phyloP scores from a whole-genome alignment of 768 basidiomycete genomes.

The Amanita rubescens region DNA sequence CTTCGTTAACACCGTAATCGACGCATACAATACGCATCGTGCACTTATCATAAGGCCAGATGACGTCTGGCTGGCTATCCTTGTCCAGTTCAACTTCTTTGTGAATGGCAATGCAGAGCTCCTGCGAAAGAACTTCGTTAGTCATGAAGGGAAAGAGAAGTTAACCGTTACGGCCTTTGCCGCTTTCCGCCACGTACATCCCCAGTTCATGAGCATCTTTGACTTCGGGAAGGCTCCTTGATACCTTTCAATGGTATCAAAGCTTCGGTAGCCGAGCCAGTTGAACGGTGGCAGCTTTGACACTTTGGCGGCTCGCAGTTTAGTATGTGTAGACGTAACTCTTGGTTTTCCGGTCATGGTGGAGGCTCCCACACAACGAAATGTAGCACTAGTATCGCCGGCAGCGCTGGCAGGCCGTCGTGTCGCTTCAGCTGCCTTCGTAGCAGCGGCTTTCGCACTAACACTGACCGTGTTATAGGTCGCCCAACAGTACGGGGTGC shows the following conservation, averaged over 20 bases:
- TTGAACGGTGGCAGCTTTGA: not conserved
- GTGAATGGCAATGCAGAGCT: conserved; percentile 22
- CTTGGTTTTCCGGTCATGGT: not conserved
- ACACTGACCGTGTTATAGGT: conserved; percentile 4
- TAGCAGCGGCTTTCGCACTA: not conserved
- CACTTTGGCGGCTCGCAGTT: not conserved
- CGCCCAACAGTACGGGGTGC: not conserved
- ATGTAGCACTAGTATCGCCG: not conserved
- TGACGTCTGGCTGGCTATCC: conserved; percentile 27
- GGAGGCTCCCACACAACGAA: not conserved
- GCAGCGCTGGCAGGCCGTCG: not conserved
- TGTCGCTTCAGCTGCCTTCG: not conserved
- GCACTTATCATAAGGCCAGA: conserved; percentile 13
- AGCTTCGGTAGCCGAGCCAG: not conserved
- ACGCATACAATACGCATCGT: conserved; percentile 26
- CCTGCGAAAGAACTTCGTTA: conserved; percentile 20
- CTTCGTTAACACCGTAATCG: conserved; percentile 27
- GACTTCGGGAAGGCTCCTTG: conserved; percentile 27
- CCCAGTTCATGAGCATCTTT: conserved; percentile 18
- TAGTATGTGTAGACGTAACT: not conserved
- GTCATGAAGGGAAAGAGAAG: conserved; percentile 18
- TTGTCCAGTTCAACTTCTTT: conserved; percentile 24
- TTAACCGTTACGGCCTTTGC: conserved; percentile 5
- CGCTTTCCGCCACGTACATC: conserved; percentile 20
- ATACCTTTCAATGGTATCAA: conserved; percentile 19